These are phyloP conservation scores for Nemania sp. DNA, from an alignment of 2,329 filamentous ascomycete species.

Conservation along the genomic window DNA sequence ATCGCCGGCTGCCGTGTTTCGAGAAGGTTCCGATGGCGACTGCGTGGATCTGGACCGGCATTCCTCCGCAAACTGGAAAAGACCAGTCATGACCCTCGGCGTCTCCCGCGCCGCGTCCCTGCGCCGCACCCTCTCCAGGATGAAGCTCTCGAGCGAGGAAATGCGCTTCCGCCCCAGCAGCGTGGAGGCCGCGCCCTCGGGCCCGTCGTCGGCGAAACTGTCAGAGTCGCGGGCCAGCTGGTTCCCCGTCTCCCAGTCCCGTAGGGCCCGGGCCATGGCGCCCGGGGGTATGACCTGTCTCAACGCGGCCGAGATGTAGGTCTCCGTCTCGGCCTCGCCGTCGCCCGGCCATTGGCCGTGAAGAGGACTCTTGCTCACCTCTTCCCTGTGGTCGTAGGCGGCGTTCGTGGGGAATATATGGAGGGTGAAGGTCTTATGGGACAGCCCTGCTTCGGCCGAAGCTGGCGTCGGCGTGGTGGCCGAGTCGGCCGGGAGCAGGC, in stretches of 20 bases:
- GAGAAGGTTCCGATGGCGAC: background rate
- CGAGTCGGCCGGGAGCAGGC: conserved; percentile 26
- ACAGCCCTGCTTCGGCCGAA: conserved; percentile 30
- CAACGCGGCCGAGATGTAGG: conserved; percentile 38
- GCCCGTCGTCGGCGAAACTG: conserved; percentile 31
- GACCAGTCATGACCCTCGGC: conserved; percentile 37
- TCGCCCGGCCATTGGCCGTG: conserved; percentile 39
- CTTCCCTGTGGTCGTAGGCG: conserved; percentile 34
- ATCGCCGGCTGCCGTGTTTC: background rate
- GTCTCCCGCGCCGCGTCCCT: conserved; percentile 23
- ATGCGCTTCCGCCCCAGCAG: conserved; percentile 32
- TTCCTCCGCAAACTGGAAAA: conserved; percentile 31
- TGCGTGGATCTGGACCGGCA: conserved; percentile 4
- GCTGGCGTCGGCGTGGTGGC: conserved; percentile 26
- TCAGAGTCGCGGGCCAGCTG: conserved; percentile 34
- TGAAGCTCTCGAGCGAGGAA: conserved; percentile 23
- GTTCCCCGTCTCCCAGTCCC: conserved; percentile 42
- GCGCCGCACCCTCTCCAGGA: conserved; percentile 35
- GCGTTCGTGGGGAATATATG: conserved; percentile 39
- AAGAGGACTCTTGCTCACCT: conserved; percentile 35
- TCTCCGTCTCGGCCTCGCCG: conserved; percentile 25
- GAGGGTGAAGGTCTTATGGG: conserved; percentile 37
- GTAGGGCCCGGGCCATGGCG: conserved; percentile 36
- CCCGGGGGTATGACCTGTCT: conserved; percentile 33
- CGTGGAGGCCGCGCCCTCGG: conserved; percentile 33